Evolutionary conservation across 805 yeast species (phyloP).

Genomic region (Pichia occidentalis): DNA sequence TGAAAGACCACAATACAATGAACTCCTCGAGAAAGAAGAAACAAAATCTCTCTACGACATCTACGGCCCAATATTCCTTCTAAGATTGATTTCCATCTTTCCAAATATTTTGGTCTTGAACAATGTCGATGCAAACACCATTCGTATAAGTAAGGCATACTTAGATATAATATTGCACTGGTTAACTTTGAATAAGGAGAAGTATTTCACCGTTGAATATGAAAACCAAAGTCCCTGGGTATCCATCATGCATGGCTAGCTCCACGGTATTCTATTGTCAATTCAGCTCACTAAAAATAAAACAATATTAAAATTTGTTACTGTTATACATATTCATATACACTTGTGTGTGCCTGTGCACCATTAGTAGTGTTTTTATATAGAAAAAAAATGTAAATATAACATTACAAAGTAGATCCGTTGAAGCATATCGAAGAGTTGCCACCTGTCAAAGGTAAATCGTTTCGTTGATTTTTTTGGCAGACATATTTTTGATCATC

Average conservation of each 20-base stretch:
- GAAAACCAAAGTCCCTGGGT: slow-evolving; percentile 42
- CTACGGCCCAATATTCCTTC: slow-evolving; percentile 78
- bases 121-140: slow-evolving; percentile 71
- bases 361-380: too few species aligned
- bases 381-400: too few species aligned
- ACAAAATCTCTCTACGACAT: slow-evolving; percentile 32
- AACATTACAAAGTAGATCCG: too few species aligned
- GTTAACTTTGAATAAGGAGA: slow-evolving; percentile 38
- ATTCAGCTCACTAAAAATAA: not conserved
- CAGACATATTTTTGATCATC: too few species aligned
- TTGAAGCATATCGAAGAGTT: too few species aligned
- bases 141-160: slow-evolving; percentile 47
- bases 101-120: slow-evolving; percentile 82
- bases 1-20: slow-evolving; percentile 68
- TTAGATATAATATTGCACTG: slow-evolving; percentile 49
- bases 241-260: slow-evolving; percentile 11
- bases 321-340: too few species aligned
- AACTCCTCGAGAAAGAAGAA: slow-evolving; percentile 32
- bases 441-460: too few species aligned
- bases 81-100: slow-evolving; percentile 67
- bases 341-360: too few species aligned
- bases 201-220: slow-evolving; percentile 35
- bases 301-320: not conserved
- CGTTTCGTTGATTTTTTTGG: too few species aligned
- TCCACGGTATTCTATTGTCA: too few species aligned